Evolutionary conservation across 805 yeast species (phyloP).

Genomic region (Helenozyma rhizophorensis): DNA sequence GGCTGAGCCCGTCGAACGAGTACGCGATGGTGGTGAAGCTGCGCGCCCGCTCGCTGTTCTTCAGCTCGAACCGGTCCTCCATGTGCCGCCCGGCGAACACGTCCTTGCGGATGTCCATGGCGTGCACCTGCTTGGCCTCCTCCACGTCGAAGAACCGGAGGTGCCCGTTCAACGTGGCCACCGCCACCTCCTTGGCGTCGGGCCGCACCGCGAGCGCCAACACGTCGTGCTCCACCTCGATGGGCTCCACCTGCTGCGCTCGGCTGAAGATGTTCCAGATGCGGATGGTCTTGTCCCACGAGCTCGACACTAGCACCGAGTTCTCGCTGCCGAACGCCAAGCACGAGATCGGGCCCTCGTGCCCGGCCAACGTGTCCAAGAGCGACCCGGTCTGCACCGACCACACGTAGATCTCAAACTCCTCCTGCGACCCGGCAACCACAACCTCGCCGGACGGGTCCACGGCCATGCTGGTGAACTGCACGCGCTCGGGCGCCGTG

Average conservation of each 20-base stretch:
- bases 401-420: constrained; percentile 92
- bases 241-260: constrained; percentile 84
- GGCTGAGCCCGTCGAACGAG: constrained; percentile 82
- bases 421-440: constrained; percentile 89
- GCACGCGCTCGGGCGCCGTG: constrained; percentile 85
- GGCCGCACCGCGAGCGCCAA: constrained; percentile 81
- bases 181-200: constrained; percentile 88
- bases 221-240: constrained; percentile 80
- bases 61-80: constrained; percentile 76
- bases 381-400: constrained; percentile 94
- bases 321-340: constrained; percentile 81
- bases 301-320: constrained; percentile 76
- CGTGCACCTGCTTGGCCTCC: constrained; percentile 71
- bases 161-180: constrained; percentile 84
- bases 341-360: constrained; percentile 91
- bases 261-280: constrained; percentile 92
- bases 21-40: constrained; percentile 76
- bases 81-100: constrained; percentile 80
- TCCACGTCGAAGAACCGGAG: constrained; percentile 80
- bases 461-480: constrained; percentile 84
- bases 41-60: constrained; percentile 79
- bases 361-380: constrained; percentile 84
- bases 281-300: constrained; percentile 95
- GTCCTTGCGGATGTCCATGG: constrained; percentile 83
- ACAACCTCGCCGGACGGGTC: constrained; percentile 97